Percentiles rank a stretch among this genome's conserved stretches.
phyloP scores from a whole-genome alignment of 2,329 filamentous ascomycete species.

The Biscogniauxia mediterranea region DNA sequence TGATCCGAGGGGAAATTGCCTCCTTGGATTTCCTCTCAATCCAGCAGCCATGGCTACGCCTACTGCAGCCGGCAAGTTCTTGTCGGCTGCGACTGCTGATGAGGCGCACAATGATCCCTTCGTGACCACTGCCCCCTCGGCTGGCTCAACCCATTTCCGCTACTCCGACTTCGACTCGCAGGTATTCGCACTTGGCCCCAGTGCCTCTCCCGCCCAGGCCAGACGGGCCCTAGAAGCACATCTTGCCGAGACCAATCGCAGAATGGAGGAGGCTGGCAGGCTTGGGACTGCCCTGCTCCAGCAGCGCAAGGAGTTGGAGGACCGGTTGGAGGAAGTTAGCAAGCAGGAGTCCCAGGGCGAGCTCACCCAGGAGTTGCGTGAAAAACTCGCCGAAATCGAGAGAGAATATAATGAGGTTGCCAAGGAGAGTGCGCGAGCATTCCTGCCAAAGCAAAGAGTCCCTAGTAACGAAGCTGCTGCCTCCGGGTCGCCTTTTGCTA shows the following conservation, averaged over 20 bases:
- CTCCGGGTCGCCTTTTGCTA: constrained; percentile 51
- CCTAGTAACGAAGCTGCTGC: constrained; percentile 63
- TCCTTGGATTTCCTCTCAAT: constrained; percentile 25
- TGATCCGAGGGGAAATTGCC: constrained; percentile 29
- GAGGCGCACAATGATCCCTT: constrained; percentile 55
- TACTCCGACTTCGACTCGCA: constrained; percentile 83
- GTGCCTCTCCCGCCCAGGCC: constrained; percentile 77
- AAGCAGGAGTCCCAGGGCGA: constrained; percentile 72
- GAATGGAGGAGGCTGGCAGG: constrained; percentile 87
- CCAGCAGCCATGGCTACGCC: constrained; percentile 41
- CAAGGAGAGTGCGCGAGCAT: constrained; percentile 82
- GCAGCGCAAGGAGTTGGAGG: constrained; percentile 79
- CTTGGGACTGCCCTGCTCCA: constrained; percentile 80
- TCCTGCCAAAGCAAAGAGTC: constrained; percentile 80
- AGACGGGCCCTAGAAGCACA: constrained; percentile 89
- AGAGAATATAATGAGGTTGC: constrained; percentile 94
- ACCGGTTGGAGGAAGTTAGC: constrained; percentile 82
- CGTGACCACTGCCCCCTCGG: constrained; percentile 44
- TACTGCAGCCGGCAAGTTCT: constrained; percentile 41
- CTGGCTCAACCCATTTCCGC: constrained; percentile 55
- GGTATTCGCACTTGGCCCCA: constrained; percentile 73
- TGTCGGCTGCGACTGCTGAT: constrained; percentile 32
- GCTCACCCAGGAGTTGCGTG: constrained; percentile 77
- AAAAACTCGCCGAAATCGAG: constrained; percentile 83
- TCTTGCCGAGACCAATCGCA: constrained; percentile 85